Evolutionary conservation across 2,329 filamentous ascomycete species (phyloP).

Genomic region (Fusarium pilosicola): DNA sequence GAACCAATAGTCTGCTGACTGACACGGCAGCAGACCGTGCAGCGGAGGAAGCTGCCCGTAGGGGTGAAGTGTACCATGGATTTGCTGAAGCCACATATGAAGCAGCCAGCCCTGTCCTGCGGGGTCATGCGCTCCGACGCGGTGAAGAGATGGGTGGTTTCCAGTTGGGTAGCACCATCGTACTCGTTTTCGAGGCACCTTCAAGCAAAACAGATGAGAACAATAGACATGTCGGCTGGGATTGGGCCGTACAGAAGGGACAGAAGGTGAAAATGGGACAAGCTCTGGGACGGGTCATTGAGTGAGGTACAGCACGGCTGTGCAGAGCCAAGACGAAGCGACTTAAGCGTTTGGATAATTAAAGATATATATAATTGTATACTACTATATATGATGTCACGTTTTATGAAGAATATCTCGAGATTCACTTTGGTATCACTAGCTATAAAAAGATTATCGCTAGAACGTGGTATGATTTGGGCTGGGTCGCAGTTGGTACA

Average conservation of each 20-base stretch:
- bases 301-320: constrained; percentile 45
- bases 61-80: constrained; percentile 86
- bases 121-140: constrained; percentile 82
- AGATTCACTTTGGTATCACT: not conserved
- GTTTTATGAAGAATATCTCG: not conserved
- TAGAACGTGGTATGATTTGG: not conserved
- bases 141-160: constrained; percentile 99
- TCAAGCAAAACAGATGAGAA: constrained; percentile 64
- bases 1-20: constrained; percentile 90
- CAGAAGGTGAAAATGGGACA: constrained; percentile 91
- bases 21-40: constrained; percentile 91
- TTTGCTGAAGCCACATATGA: constrained; percentile 93
- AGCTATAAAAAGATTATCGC: not conserved
- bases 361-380: constrained; percentile 24
- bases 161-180: constrained; percentile 92
- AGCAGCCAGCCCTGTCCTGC: constrained; percentile 78
- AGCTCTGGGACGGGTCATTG: constrained; percentile 79
- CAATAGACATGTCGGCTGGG: constrained; percentile 75
- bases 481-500: not conserved
- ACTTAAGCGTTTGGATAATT: constrained; percentile 22
- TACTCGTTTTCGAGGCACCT: constrained; percentile 96
- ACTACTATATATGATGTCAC: not conserved
- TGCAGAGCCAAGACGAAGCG: constrained; percentile 9
- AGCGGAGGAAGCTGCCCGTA: constrained; percentile 78
- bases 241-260: constrained; percentile 87